Base-by-base conservation (phyloP, 164 flowering plant species). In the Chimonanthus praecox region DNA sequence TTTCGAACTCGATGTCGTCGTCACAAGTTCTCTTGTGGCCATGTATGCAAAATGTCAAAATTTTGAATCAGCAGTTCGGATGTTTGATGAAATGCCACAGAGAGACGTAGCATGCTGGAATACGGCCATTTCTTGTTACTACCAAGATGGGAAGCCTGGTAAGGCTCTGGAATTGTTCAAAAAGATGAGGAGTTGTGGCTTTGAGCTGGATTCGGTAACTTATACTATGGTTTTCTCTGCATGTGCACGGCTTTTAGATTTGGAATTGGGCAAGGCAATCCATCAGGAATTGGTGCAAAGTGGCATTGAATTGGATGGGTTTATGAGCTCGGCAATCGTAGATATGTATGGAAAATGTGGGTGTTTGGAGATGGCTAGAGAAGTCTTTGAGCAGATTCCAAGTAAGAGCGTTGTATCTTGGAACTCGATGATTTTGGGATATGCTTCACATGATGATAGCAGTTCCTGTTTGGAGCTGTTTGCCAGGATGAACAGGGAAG, bases 81-180 rank as follows among this genome's bases (percentile, higher is more conserved):
- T 87, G 86, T 91, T 91, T 51, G 84, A 89, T 74, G 87, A 88
- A 86, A 84, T 87, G 85, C 79, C 85, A 68, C 83, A 80, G 6
- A 87, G 86, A 80, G 94, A 91, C 74, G 88, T 85, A 68, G 82
- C 87, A 0, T 80, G 86, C 71, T 91, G 96, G 96, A 91, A 91
- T 76, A 74, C 80, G 10, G 84, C 90, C 71, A 84, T 91, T 51
- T 90, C 94, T 46, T 83, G 89, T 73, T 88, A 83, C 80, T 87
- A 84, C 74, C 91, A 88, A 66, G 81, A 75, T 73, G 92, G 90
- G 73, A 73, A 83, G 68, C 79, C 71, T 68, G 88, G 82, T 68
- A 85, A 83, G 58, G 94, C 88, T 2, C 76, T 92, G 83, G 83
- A 84, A 18, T 70, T 83, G 64, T 90, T 84, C 81, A 87, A 81